Base-by-base conservation (phyloP, 1,284 basidiomycete species). In the Trichosporon sp. region DNA sequence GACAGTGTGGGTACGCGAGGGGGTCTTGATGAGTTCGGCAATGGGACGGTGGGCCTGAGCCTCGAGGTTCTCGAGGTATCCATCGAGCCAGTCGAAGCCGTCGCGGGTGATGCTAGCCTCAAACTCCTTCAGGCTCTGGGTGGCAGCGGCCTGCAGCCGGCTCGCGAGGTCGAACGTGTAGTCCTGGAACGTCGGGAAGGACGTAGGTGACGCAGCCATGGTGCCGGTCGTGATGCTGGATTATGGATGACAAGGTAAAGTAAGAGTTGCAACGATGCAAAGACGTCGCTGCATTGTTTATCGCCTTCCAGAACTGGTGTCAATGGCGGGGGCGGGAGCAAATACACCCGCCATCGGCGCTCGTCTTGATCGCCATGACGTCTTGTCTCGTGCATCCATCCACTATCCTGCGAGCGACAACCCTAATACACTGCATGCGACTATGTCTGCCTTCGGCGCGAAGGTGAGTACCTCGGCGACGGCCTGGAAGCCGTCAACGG, bases 1-100 rank as follows among this genome's bases (percentile, higher is more conserved):
- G 35, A 77, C 76, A 26, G 82, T 84, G 19, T 78, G 74, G 1
- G 81, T 83, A 48, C 79, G 75, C 32, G 81, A 82, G 11, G 83
- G 83, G 0, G 83, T 84, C 73, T 84, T 84, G 74, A 84, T 80
- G 26, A 83, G 73, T 56, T 82, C 79, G 21, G 81, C 78, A 32
- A 84, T 77, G 0, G 81, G 79, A 7, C 74, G 63, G 16, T 69
- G 66, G 38, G 67, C 71, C 12, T 74, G 71, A 21, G 73, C 73
- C 71, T 79, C 70, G 43, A 83, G 77, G 38, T 77, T 77, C 32
- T 79, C 78, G 73, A 84, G 78, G 69, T 84, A 83, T 16, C 76
- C 78, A 56, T 83, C 78, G 26, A 84, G 76, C 83, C 83, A 84
- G 43, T 76, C 78, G 75, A 82, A 82, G 16, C 83, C 82, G 40